These are phyloP conservation scores for Pugionium dolabratum DNA, from an alignment of 345 rosid genomes.

Conservation along the genomic window DNA sequence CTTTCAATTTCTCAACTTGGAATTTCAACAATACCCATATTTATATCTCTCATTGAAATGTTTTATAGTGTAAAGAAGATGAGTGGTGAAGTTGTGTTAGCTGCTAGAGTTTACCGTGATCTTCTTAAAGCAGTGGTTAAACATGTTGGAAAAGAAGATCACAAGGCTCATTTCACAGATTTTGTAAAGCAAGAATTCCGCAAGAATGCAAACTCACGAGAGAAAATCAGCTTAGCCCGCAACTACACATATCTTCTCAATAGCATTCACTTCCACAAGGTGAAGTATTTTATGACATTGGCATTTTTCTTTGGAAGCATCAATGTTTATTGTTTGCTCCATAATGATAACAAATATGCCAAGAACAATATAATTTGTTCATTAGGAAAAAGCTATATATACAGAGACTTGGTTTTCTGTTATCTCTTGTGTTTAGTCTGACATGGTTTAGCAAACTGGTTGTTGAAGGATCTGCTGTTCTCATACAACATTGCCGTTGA, in stretches of 20 bases:
- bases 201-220: conserved; percentile 48
- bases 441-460: conserved; percentile 18
- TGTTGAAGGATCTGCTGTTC: conserved; percentile 70
- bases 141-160: conserved; percentile 74
- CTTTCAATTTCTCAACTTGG: too few species aligned
- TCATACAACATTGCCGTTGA: conserved; percentile 93
- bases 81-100: conserved; percentile 51
- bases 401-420: background rate
- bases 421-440: conserved; percentile 1
- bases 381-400: too few species aligned
- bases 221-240: conserved; percentile 64
- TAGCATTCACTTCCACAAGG: conserved; percentile 88
- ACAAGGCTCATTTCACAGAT: conserved; percentile 68
- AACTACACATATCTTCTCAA: conserved; percentile 65
- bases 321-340: background rate
- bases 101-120: conserved; percentile 58
- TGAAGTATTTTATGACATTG: conserved; percentile 24
- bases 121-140: conserved; percentile 71
- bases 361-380: too few species aligned
- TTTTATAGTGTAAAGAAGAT: conserved; percentile 36
- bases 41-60: background rate
- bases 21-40: too few species aligned
- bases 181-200: conserved; percentile 59
- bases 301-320: conserved; percentile 4
- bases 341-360: background rate